phyloP scores from a whole-genome alignment of 1,284 basidiomycete genomes.

The Taiwanofungus camphoratus region DNA sequence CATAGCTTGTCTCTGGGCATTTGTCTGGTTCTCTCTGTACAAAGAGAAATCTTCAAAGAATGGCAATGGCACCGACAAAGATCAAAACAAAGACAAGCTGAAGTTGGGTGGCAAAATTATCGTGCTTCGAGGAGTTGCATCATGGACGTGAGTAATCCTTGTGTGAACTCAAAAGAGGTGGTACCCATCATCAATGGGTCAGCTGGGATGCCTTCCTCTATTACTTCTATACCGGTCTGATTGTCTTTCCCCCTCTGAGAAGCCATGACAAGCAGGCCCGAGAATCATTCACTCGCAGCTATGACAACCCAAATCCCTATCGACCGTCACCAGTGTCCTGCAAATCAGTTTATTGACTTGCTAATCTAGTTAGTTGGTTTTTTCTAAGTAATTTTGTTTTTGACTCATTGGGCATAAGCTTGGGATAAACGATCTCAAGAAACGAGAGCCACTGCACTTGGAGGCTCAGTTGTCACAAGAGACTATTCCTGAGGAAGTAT shows the following conservation, averaged over 20 bases:
- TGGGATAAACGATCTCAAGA: constrained; percentile 11
- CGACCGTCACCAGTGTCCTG: constrained; percentile 6
- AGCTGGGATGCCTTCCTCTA: constrained; percentile 18
- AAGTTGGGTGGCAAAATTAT: constrained; percentile 10
- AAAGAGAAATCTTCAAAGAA: constrained; percentile 3
- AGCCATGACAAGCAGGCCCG: constrained; percentile 2
- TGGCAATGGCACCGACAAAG: not conserved
- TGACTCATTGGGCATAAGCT: constrained; percentile 6
- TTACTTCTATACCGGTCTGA: constrained; percentile 17
- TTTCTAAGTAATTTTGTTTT: not conserved
- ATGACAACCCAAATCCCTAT: not conserved
- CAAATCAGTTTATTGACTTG: constrained; percentile 13
- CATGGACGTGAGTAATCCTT: constrained; percentile 10
- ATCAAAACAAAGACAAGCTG: too few species aligned
- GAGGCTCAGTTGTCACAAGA: constrained; percentile 11
- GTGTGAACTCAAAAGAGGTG: constrained; percentile 2
- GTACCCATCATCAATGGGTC: not conserved
- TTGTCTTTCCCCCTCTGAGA: constrained; percentile 16
- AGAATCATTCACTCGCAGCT: not conserved
- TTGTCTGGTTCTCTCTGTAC: not conserved
- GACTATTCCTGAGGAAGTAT: constrained; percentile 14
- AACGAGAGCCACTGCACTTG: constrained; percentile 12
- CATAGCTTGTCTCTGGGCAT: not conserved
- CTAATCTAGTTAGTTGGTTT: constrained; percentile 6
- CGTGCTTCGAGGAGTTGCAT: constrained; percentile 11